Evolutionary conservation across 305 asterid species (phyloP).

Genomic region (Galium porrigens): DNA sequence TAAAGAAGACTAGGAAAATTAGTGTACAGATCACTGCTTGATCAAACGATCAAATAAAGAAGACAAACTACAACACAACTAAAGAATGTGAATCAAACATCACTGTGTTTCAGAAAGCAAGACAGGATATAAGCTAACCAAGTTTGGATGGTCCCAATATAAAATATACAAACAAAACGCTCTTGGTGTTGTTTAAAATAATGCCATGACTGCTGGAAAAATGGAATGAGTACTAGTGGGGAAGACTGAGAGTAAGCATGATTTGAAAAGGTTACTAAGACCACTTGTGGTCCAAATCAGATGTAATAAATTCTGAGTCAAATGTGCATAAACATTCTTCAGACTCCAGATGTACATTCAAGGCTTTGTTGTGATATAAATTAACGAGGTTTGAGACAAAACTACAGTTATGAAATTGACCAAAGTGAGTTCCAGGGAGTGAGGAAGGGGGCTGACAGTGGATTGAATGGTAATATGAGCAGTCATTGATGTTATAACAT

Average conservation of each 20-base stretch:
- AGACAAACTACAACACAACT: neutral
- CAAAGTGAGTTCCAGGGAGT: neutral
- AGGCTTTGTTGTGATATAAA: neutral
- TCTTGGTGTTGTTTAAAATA: neutral
- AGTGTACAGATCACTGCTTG: neutral
- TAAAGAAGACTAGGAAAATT: slow-evolving; percentile 9
- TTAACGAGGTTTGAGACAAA: neutral
- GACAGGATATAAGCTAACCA: neutral
- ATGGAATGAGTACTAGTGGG: neutral
- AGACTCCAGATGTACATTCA: slow-evolving; percentile 2
- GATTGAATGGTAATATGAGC: neutral
- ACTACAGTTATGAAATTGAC: neutral
- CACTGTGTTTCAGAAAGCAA: neutral
- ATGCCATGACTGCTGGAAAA: neutral
- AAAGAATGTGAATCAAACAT: neutral
- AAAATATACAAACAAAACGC: neutral
- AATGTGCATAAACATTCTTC: neutral
- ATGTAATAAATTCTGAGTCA: neutral
- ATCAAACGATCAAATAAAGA: slow-evolving; percentile 1
- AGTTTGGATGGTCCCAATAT: neutral
- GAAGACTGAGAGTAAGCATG: neutral
- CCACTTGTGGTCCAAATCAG: neutral
- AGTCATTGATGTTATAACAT: neutral
- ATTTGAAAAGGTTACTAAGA: neutral
- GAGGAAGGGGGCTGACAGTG: neutral